These are phyloP conservation scores for Paecilomyces variotii DNA, from an alignment of 2,329 filamentous ascomycete species.

Conservation along the genomic window DNA sequence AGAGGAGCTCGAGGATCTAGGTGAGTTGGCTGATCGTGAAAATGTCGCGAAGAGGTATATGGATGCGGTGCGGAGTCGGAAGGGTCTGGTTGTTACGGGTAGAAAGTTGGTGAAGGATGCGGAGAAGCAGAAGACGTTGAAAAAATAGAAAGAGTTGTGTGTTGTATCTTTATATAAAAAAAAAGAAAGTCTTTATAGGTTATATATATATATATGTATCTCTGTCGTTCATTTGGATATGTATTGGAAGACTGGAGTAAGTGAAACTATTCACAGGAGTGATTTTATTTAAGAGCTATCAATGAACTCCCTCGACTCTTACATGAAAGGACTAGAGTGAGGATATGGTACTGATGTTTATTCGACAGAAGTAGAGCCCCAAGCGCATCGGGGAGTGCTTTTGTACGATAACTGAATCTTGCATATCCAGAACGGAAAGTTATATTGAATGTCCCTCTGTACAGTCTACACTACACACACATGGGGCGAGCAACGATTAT, in stretches of 20 bases:
- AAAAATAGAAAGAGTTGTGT: constrained; percentile 34
- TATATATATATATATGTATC: not conserved
- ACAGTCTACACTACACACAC: too few species aligned
- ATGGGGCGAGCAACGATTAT: too few species aligned
- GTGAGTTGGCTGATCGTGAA: constrained; percentile 85
- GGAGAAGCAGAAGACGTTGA: constrained; percentile 79
- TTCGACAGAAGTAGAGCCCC: too few species aligned
- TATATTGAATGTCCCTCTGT: too few species aligned
- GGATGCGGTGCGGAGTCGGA: constrained; percentile 76
- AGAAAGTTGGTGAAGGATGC: constrained; percentile 69
- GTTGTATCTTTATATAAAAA: not conserved
- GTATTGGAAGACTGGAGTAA: not conserved
- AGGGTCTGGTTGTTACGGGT: constrained; percentile 78
- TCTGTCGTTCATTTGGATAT: not conserved
- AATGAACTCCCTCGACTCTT: too few species aligned
- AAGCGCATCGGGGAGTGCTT: too few species aligned
- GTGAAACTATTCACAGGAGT: not conserved
- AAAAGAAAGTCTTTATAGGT: too few species aligned
- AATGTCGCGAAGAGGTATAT: constrained; percentile 96
- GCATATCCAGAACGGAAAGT: too few species aligned
- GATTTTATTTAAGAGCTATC: too few species aligned
- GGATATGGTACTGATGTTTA: too few species aligned
- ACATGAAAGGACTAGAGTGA: too few species aligned
- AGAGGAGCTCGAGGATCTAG: constrained; percentile 91
- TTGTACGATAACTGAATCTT: too few species aligned